Evolutionary conservation across 2,329 filamentous ascomycete genomes (phyloP), one percentile per base, ranked within the genome.

Genomic region (Aureobasidium sp.): DNA sequence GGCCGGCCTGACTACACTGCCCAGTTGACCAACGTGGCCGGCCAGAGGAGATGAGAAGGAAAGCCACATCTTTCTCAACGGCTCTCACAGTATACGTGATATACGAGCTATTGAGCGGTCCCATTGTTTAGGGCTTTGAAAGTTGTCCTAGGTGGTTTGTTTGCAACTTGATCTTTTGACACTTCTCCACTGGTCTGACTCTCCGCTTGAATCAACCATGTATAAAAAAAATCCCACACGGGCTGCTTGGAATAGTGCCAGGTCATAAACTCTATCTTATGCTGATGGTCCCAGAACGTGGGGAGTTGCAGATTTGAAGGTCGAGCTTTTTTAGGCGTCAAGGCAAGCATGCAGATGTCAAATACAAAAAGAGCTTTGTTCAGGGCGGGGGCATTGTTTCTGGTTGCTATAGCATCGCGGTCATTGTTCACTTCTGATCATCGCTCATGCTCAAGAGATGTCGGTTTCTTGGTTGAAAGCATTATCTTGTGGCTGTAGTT

Each of bases 221-320:
- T 19, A 21, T 17, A 27, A 27, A 48, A 37, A 35, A 14, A n/a
- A n/a, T n/a, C n/a, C 21, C 10, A 25, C 10, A 21, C n/a, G 19
- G n/a, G 8, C 6, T 19, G n/a, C n/a, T 19, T 48, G 7, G 10
- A 24, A 37, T 37, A 37, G 11, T 48, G 44, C 22, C 10, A 37
- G 19, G n/a, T 34, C 44, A 48, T 48, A 48, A 48, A 48, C 44
- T 32, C 44, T 48, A 48, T 48, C 42, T 48, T 48, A 37, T 48
- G 44, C 44, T 48, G 44, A 37, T 48, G 25, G 30, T 35, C 19
- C 44, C 30, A 25, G 32, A 16, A 14, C 14, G 42, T 48, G 44
- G 30, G 44, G 44, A 12, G 44, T 19, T 35, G 35, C 17, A 37
- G 44, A 48, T 48, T 10, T 4, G 19, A 6, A 27, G 32, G 30